A percentile compares a stretch with the other conserved stretches of the same genome.
These are phyloP conservation scores for Trichosporon faecale DNA, from an alignment of 1,284 basidiomycete species.

Conservation along the genomic window DNA sequence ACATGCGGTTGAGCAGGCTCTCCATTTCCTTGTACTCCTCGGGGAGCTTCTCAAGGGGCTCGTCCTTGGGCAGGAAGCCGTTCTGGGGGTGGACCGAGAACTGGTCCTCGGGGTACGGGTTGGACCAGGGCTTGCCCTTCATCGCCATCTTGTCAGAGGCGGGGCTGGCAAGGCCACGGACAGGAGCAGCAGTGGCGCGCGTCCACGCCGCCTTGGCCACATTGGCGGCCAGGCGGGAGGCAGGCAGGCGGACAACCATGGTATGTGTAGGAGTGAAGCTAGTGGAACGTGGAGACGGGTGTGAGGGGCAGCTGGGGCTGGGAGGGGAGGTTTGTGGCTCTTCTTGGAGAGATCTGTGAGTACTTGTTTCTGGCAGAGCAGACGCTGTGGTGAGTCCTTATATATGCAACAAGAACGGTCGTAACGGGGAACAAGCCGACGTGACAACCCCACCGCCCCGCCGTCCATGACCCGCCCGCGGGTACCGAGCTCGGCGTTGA, in stretches of 20 bases:
- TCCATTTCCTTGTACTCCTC: slow-evolving; percentile 27
- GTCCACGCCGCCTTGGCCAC: neutral
- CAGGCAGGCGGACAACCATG: neutral
- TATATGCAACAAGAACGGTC: neutral
- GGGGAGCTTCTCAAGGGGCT: slow-evolving; percentile 21
- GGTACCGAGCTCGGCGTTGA: slow-evolving; percentile 3
- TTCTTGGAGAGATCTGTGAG: neutral
- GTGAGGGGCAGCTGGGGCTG: neutral
- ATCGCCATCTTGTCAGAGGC: neutral
- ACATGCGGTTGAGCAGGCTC: slow-evolving; percentile 24
- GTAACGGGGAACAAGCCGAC: neutral
- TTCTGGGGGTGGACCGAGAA: slow-evolving; percentile 22
- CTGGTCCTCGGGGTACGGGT: slow-evolving; percentile 23
- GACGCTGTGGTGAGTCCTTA: neutral
- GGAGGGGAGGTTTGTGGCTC: neutral
- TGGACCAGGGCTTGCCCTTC: slow-evolving; percentile 16
- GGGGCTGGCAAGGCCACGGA: neutral
- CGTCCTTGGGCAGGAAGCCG: slow-evolving; percentile 24
- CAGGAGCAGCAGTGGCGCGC: neutral
- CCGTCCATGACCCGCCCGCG: slow-evolving; percentile 2
- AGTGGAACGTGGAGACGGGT: neutral
- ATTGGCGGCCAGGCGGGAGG: neutral
- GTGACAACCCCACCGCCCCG: slow-evolving; percentile 2
- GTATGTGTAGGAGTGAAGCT: neutral
- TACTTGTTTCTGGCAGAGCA: neutral